Conservation (phyloP, 1,284 basidiomycete genomes). For the Pseudozyma thailandica region DNA sequence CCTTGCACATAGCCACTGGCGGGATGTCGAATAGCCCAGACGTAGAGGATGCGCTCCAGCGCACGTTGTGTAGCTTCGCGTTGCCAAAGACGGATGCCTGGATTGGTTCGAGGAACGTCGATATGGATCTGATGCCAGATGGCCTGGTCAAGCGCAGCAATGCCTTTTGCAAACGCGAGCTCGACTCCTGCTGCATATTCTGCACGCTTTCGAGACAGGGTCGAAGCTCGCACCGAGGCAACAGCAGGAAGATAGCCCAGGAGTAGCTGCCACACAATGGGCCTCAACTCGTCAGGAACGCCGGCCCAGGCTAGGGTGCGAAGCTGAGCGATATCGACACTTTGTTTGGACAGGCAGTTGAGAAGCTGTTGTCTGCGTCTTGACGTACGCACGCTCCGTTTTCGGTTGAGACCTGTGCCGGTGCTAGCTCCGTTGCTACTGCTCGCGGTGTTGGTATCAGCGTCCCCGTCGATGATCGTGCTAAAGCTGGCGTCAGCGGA, state of each 20-base stretch:
- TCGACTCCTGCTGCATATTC: conserved; percentile 91
- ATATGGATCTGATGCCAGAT: conserved; percentile 68
- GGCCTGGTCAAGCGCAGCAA: conserved; percentile 56
- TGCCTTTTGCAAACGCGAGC: conserved; percentile 84
- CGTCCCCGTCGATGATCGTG: not conserved
- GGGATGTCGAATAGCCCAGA: conserved; percentile 67
- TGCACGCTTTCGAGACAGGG: conserved; percentile 85
- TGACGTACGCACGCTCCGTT: conserved; percentile 45
- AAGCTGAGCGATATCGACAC: conserved; percentile 74
- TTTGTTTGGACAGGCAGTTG: conserved; percentile 50
- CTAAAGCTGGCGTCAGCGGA: conserved; percentile 10
- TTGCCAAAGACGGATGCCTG: conserved; percentile 66
- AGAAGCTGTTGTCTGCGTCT: conserved; percentile 54
- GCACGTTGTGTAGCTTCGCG: conserved; percentile 62
- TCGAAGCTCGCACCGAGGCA: conserved; percentile 78
- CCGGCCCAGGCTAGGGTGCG: conserved; percentile 95
- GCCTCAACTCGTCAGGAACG: conserved; percentile 85
- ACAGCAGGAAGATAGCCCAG: conserved; percentile 87
- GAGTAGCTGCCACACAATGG: conserved; percentile 92
- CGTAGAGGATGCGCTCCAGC: conserved; percentile 66
- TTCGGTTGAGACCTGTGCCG: conserved; percentile 27
- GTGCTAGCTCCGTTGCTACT: not conserved
- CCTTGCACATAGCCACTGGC: conserved; percentile 68
- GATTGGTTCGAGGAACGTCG: conserved; percentile 67
- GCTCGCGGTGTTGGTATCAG: not conserved